phyloP scores from a whole-genome alignment of 768 basidiomycete genomes.

The Amanita pallidorosea region DNA sequence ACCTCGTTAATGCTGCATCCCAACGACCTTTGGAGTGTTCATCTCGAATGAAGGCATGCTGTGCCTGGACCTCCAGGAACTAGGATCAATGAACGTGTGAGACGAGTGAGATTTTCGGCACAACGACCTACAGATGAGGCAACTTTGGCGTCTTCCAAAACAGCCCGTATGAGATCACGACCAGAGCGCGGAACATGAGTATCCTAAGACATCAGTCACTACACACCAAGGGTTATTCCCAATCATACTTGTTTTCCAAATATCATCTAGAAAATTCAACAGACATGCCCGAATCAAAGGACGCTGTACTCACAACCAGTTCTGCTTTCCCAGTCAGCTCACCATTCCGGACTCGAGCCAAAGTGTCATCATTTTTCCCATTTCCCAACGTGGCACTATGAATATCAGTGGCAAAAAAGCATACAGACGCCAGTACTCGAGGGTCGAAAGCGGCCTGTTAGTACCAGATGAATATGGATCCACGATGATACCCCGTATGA shows the following conservation, averaged over 20 bases:
- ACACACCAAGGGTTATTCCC: not conserved
- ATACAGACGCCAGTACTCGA: conserved; percentile 74
- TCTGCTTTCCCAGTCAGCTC: conserved; percentile 75
- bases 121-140: conserved; percentile 45
- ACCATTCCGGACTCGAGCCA: conserved; percentile 61
- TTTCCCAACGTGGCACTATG: conserved; percentile 82
- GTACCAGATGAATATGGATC: not conserved
- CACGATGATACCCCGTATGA: not conserved
- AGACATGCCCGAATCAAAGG: not conserved
- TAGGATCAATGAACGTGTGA: conserved; percentile 15
- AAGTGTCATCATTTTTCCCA: conserved; percentile 75
- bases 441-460: conserved; percentile 78
- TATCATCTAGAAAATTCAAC: conserved; percentile 52
- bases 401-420: conserved; percentile 94
- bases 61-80: conserved; percentile 95
- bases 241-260: conserved; percentile 80
- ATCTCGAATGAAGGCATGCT: conserved; percentile 94
- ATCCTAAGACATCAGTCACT: conserved; percentile 36
- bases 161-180: conserved; percentile 73
- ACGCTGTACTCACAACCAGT: conserved; percentile 48
- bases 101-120: not conserved
- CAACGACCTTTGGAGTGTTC: conserved; percentile 88
- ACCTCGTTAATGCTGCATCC: conserved; percentile 85
- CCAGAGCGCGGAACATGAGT: conserved; percentile 88
- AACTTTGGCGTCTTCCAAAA: conserved; percentile 73